phyloP scores from a whole-genome alignment of 495 filamentous ascomycete genomes.

The Penicillium alfredii region DNA sequence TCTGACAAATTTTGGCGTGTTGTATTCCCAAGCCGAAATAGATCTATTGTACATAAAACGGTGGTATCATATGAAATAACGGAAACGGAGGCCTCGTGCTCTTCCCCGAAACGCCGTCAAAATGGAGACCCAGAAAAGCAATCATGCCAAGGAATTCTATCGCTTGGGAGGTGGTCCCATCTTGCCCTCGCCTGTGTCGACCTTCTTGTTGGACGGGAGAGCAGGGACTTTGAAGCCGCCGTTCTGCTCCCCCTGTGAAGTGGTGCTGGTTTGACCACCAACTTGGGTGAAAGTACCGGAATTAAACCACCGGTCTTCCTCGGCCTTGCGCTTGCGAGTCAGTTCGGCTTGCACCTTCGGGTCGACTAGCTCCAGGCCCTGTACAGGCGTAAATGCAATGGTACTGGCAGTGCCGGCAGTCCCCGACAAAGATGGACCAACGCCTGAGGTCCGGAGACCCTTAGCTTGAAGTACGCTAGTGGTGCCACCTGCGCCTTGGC shows the following conservation, averaged over 20 bases:
- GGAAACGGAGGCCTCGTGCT: conserved; percentile 3
- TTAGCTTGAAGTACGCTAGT: conserved; percentile 62
- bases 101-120: conserved; percentile 15
- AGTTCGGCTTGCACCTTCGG: conserved; percentile 80
- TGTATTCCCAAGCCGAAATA: too few species aligned
- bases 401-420: conserved; percentile 73
- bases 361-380: conserved; percentile 92
- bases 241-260: conserved; percentile 23
- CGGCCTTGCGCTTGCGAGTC: conserved; percentile 81
- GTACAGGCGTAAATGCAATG: conserved; percentile 88
- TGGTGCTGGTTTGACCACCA: conserved; percentile 42
- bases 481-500: conserved; percentile 54
- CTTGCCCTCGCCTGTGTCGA: conserved; percentile 40
- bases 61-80: conserved; percentile 19
- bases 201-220: conserved; percentile 40
- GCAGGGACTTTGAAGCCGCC: conserved; percentile 49
- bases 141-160: conserved; percentile 15
- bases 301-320: conserved; percentile 94
- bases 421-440: conserved; percentile 56
- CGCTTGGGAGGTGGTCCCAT: conserved; percentile 38
- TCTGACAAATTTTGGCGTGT: too few species aligned
- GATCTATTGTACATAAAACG: conserved; percentile 13
- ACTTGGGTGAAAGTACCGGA: conserved; percentile 93
- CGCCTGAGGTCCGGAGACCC: conserved; percentile 70
- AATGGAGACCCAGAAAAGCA: conserved; percentile 14